Conservation (phyloP, 495 filamentous ascomycete genomes). For the Penicillium daleae region DNA sequence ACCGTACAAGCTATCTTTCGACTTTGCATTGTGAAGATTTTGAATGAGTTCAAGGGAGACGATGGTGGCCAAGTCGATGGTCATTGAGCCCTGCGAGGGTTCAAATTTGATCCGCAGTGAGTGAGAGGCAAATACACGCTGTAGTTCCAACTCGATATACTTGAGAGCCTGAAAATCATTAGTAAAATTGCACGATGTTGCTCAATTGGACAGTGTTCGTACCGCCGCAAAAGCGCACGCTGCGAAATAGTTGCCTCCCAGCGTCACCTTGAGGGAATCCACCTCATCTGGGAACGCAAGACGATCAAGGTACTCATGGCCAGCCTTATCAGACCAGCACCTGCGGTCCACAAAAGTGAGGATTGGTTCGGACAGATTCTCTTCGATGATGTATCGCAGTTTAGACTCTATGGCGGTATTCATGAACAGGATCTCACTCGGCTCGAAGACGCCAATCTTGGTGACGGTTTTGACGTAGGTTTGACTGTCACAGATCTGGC, state of each 20-base stretch:
- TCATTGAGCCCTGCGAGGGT: conserved; percentile 91
- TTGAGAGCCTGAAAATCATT: conserved; percentile 65
- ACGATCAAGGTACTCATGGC: conserved; percentile 76
- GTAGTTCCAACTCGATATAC: conserved; percentile 71
- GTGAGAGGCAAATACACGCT: conserved; percentile 69
- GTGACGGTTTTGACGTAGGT: conserved; percentile 83
- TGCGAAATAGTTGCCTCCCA: conserved; percentile 87
- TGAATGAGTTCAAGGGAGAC: conserved; percentile 86
- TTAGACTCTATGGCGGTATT: conserved; percentile 75
- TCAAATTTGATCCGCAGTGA: conserved; percentile 85
- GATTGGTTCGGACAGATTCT: conserved; percentile 57
- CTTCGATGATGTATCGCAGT: conserved; percentile 73
- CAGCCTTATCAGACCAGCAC: conserved; percentile 84
- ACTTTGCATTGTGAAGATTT: conserved; percentile 76
- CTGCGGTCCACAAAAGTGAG: conserved; percentile 75
- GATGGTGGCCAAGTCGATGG: conserved; percentile 87
- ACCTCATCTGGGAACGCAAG: conserved; percentile 78
- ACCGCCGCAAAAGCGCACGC: conserved; percentile 89
- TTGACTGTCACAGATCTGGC: conserved; percentile 88
- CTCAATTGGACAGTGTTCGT: conserved; percentile 27
- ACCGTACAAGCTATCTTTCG: conserved; percentile 78
- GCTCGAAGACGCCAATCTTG: conserved; percentile 79
- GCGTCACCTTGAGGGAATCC: conserved; percentile 74
- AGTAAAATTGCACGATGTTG: conserved; percentile 26
- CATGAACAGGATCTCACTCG: conserved; percentile 74